Base-by-base conservation (phyloP, 768 basidiomycete species). In the Lentinula sp. region DNA sequence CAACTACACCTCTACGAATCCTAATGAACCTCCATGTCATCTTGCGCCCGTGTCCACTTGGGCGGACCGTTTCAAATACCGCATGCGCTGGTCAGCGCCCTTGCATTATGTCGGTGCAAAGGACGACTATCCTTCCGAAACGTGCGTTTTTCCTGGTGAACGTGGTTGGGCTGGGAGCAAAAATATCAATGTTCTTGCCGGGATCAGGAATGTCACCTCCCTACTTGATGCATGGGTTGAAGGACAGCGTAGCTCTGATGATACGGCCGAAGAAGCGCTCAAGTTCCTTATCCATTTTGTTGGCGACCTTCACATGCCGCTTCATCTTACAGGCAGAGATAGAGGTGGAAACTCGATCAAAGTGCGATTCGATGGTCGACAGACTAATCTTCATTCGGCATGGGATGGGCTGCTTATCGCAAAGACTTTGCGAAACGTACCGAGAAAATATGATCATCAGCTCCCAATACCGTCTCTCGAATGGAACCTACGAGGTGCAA, bases 211-310 rank as follows among this genome's bases (percentile, higher is more conserved):
- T 67, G 85, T 86, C 39, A 91, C 91, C 0, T 72, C 68, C 18
- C 77, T 88, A 37, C 70, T 94, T 21, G 78, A 78, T 49, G 78
- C 80, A 7, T 86, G 82, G 68, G 75, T 74, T 34, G 69, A 67
- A 63, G 70, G 68, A 51, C 59, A 63, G 8, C 64, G 60, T 8
- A 32, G 57, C 11, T 65, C 55, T 10, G 72, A 74, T 15, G 71
- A 63, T 5, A 72, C 70, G 10, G 86, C 86, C 2, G 85, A 88
- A 67, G 90, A 93, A 66, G 91, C 96, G 2, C 78, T 98, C 66
- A 90, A 91, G 71, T 99, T 97, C 77, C 76, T 99, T 35, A 82
- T 95, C 34, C 97, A 99, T 72, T 98, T 93, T 66, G 59, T 97
- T 10, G 95, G 96, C 0, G 96, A 98, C 70, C 78, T 96, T 80